Conservation (phyloP, 108 stramenopile genomes). For the Skeletonema costatum region DNA sequence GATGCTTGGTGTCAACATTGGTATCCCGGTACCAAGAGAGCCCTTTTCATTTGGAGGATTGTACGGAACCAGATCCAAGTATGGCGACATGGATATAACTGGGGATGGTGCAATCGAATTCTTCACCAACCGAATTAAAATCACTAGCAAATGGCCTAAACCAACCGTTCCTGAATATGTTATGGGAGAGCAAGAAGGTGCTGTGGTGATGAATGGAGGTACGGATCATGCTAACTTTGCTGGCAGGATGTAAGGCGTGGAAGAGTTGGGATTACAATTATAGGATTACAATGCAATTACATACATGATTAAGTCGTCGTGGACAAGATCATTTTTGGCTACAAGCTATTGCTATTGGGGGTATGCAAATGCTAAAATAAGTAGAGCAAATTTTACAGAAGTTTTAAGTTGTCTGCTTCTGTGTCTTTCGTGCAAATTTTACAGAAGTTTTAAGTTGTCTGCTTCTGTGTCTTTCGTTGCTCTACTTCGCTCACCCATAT, state of each 20-base stretch:
- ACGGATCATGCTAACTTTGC: constrained; percentile 68
- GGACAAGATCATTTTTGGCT: too few relatives aligned
- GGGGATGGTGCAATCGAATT: constrained; percentile 97
- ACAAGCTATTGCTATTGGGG: too few relatives aligned
- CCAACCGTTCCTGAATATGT: constrained; percentile 36
- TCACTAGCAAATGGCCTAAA: constrained; percentile 90
- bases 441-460: too few relatives aligned
- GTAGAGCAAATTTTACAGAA: too few relatives aligned
- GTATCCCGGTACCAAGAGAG: constrained; percentile 93
- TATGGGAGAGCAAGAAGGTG: constrained; percentile 14
- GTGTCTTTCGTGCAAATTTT: too few relatives aligned
- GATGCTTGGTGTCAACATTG: constrained; percentile 90
- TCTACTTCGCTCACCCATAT: too few relatives aligned
- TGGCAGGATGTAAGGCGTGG: constrained; percentile 52
- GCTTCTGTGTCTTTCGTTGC: too few relatives aligned
- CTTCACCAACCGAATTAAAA: constrained; percentile 95
- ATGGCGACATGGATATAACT: constrained; percentile 96
- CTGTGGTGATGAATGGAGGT: constrained; percentile 10
- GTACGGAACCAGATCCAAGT: constrained; percentile 94
- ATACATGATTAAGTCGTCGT: too few relatives aligned
- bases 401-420: too few relatives aligned
- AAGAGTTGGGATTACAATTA: too few relatives aligned
- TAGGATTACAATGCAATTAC: too few relatives aligned
- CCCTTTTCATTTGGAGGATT: constrained; percentile 95
- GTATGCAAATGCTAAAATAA: too few relatives aligned